Evolutionary conservation across 768 basidiomycete genomes (phyloP).

Genomic region (Amanita fuliginea): DNA sequence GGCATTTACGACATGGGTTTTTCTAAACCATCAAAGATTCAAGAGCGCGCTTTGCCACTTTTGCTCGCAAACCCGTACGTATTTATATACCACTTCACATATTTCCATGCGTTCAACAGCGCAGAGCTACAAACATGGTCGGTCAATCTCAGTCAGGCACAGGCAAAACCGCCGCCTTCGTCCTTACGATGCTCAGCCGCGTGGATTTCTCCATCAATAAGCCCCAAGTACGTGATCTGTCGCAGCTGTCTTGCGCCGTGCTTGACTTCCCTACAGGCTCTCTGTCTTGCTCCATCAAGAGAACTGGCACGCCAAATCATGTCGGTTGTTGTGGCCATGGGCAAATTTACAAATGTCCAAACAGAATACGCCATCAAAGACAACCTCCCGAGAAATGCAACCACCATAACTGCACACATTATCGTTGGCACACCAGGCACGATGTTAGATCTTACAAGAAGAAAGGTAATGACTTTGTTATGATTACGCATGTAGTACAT

Average conservation of each 20-base stretch:
- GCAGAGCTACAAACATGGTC: conserved; percentile 98
- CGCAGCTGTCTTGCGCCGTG: neutral
- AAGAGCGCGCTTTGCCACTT: conserved; percentile 91
- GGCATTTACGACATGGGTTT: conserved; percentile 94
- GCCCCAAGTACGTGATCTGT: conserved; percentile 52
- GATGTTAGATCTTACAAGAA: conserved; percentile 75
- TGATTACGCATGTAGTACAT: neutral
- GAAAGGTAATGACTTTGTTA: conserved; percentile 27
- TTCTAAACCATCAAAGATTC: conserved; percentile 97
- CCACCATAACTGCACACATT: conserved; percentile 74
- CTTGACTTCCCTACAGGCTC: conserved; percentile 33
- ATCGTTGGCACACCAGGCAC: conserved; percentile 97
- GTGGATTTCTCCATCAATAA: conserved; percentile 75
- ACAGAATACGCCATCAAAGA: conserved; percentile 96
- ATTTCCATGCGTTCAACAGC: neutral
- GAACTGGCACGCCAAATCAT: conserved; percentile 97
- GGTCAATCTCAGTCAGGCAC: conserved; percentile 99
- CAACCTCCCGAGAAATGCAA: conserved; percentile 53
- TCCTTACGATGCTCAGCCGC: conserved; percentile 92
- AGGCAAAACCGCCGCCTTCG: conserved; percentile 98
- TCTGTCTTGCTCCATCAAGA: conserved; percentile 96
- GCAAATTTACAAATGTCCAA: conserved; percentile 87
- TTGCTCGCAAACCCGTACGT: conserved; percentile 83
- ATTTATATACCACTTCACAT: neutral
- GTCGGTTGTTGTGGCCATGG: conserved; percentile 89